Evolutionary conservation across 2,329 filamentous ascomycete species (phyloP), one percentile per base, ranked within the genome.

Genomic region (Acrocalymma vagum): DNA sequence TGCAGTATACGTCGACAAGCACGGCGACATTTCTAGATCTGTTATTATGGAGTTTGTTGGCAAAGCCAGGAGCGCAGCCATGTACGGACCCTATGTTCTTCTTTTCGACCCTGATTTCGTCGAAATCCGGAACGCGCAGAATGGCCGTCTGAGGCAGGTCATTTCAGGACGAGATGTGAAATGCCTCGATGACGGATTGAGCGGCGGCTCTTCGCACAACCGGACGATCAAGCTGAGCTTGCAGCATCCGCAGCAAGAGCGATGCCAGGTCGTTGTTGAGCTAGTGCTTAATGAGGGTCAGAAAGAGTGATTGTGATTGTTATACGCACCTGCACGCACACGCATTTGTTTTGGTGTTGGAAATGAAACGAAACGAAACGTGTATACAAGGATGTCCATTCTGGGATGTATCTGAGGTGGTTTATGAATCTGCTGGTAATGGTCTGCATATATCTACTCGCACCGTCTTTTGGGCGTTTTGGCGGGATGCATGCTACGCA

Each of bases 11-110:
- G 88, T 97, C 64, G 95, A 99, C 76, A 96, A 97, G 72, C 91
- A 97, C 70, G 94, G 94, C 53, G 94, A 99, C 48, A 90, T 99
- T 18, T 93, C 86, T 25, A 87, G 95, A 29, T 90, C 87, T 18
- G 90, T 97, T 43, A 92, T 97, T 62, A 96, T 99, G 91, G 91
- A 97, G 66, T 99, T 97, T 69, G 94, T 95, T n/a, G 94, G 94
- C 54, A 93, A 87, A 61, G 94, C 94, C 2, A 86, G 87, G 48
- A 84, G 85, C 9, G 92, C 92, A 2, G 94, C 91, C 48, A 86
- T 97, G 74, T 95, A 90, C 58, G 92, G 91, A 1, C 87, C 91
- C 42, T 97, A 96, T 67, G 81, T 99, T 4, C 78, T 99, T 6
- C 82, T 99, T 4, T 96, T 97, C 74, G 94, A 96, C 67, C 87